phyloP scores from a whole-genome alignment of 176 grass and related monocot genomes.

The Thalia dealbata region DNA sequence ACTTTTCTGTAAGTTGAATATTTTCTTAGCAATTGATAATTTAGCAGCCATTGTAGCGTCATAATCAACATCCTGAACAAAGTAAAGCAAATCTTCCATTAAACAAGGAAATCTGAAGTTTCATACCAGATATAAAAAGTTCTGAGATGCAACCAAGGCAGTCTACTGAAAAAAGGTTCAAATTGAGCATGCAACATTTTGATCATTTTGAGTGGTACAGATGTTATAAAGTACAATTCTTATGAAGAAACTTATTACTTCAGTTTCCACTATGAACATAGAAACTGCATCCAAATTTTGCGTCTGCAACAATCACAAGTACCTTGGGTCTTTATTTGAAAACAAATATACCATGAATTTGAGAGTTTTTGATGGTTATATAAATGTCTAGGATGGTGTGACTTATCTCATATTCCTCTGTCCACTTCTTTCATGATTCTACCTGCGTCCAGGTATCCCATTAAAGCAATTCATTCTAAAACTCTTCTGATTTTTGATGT shows the following conservation, averaged over 20 bases:
- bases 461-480: no score
- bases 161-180: not conserved
- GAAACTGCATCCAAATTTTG: not conserved
- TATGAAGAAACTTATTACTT: not conserved
- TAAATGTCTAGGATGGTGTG: no score
- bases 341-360: not conserved
- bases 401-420: no score
- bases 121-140: conserved; percentile 9
- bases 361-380: not conserved
- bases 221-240: not conserved
- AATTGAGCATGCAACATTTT: not conserved
- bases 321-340: not conserved
- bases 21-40: conserved; percentile 74
- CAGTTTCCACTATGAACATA: not conserved
- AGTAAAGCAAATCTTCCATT: not conserved
- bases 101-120: conserved; percentile 14
- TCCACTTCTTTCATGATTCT: no score
- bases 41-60: conserved; percentile 70
- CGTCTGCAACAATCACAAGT: not conserved
- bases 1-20: conserved; percentile 84
- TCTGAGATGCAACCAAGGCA: not conserved
- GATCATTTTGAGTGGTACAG: no score
- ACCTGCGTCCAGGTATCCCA: no score
- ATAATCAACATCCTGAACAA: conserved; percentile 77
- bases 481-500: no score